A percentile compares a stretch with the other conserved stretches of the same genome.
phyloP scores from a whole-genome alignment of 2,329 filamentous ascomycete genomes.

The Aspergillus quadricinctus region DNA sequence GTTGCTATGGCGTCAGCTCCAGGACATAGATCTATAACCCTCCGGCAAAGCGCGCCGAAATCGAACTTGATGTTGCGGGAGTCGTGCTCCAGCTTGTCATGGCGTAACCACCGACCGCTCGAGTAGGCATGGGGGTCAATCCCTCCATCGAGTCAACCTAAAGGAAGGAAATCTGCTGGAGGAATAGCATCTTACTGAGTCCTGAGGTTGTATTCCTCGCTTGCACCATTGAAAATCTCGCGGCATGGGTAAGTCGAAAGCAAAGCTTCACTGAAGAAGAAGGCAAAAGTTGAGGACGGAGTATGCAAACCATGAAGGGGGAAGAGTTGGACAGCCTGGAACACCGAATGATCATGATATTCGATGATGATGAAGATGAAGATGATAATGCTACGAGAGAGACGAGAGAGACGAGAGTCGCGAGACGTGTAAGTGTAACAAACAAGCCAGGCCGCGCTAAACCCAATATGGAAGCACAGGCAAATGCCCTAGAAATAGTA shows the following conservation, averaged over 20 bases:
- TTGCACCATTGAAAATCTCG: not conserved
- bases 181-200: not conserved
- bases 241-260: not conserved
- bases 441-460: too few relatives aligned
- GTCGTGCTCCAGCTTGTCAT: slow-evolving; percentile 32
- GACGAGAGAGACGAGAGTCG: too few relatives aligned
- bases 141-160: not conserved
- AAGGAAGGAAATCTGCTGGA: not conserved
- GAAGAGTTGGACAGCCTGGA: not conserved
- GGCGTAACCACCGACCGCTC: slow-evolving; percentile 35
- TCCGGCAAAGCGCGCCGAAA: slow-evolving; percentile 36
- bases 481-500: too few relatives aligned
- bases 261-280: not conserved
- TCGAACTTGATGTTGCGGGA: slow-evolving; percentile 39
- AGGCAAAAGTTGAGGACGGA: not conserved
- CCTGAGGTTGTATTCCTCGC: not conserved
- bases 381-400: too few relatives aligned
- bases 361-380: too few relatives aligned
- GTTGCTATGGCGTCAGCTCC: slow-evolving; percentile 29
- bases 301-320: not conserved
- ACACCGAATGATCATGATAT: not conserved
- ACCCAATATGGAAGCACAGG: too few relatives aligned
- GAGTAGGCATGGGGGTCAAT: slow-evolving; percentile 31
- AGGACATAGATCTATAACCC: slow-evolving; percentile 33
- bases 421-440: too few relatives aligned